Evolutionary conservation across 192 early-diverging fungal genomes (phyloP).

Genomic region (Thoreauomyces humboldtii): DNA sequence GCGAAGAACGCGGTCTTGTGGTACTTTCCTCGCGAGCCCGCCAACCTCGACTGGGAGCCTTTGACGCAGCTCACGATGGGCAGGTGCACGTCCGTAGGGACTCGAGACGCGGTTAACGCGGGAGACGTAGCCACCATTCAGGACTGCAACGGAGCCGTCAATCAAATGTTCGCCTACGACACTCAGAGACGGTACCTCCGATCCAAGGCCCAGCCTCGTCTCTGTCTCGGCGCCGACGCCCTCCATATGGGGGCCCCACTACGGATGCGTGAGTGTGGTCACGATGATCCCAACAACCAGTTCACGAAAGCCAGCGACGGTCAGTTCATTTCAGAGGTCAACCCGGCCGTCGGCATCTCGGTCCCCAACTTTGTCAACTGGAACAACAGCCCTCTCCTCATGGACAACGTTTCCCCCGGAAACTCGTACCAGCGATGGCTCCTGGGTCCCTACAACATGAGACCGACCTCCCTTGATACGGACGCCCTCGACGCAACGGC

Average conservation of each 20-base stretch:
- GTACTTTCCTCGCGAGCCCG: neutral
- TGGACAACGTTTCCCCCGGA: neutral
- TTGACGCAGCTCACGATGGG: neutral
- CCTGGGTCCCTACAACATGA: neutral
- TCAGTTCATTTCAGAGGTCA: neutral
- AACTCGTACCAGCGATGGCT: neutral
- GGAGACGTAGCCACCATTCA: neutral
- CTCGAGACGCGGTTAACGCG: neutral
- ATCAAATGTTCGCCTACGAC: neutral
- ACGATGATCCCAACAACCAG: neutral
- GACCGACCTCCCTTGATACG: neutral
- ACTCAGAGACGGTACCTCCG: neutral
- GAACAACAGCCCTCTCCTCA: neutral
- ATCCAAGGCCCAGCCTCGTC: neutral
- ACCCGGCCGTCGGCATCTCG: neutral
- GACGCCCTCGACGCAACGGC: neutral
- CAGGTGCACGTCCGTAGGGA: neutral
- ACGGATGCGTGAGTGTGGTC: neutral
- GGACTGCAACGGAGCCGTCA: neutral
- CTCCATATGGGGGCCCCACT: neutral
- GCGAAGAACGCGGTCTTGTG: neutral
- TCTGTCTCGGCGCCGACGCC: neutral
- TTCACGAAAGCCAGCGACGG: neutral
- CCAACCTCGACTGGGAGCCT: neutral
- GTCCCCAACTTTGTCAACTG: neutral